Evolutionary conservation across 306 rosid genomes (phyloP), one percentile per base, ranked within the genome.

Genomic region (Vachellia collinsii): DNA sequence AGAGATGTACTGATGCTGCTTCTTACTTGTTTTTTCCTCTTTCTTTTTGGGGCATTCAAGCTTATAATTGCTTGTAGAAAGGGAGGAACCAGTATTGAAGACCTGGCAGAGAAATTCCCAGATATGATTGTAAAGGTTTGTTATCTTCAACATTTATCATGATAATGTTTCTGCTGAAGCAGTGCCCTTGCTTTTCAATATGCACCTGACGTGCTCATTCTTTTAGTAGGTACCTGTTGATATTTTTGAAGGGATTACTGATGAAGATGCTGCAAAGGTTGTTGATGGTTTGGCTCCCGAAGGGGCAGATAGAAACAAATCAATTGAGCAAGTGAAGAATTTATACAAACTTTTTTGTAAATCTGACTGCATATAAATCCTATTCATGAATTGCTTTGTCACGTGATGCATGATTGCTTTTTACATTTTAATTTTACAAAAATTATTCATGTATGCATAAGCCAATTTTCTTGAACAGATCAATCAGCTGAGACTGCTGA

Each of bases 31-130:
- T 72, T 17, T 48, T 22, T 0, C 5, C 12, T 5, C 63, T 22
- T 59, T 65, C 56, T 37, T 62, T 62, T 77, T 11, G 70, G 70
- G 22, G n/a, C 38, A 72, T 61, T 67, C 46, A 87, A 94, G 99
- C 82, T 93, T 84, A 90, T 94, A 50, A 93, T 94, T 91, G 92
- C 97, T 76, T 94, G 99, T 87, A 89, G 83, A 36, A 93, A 94
- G 86, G 99, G 99, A 69, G 99, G 99, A 85, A 94, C 99, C 75
- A 94, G 99, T 87, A 94, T 93, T 64, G 97, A 94, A 86, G 97
- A 93, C 78, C 97, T 94, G 51, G 99, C 99, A 43, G 99, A 94
- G 88, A 94, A 94, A 88, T 94, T 84, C 84, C 99, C 99, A 1
- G 97, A 94, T 81, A 90, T 90, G 93, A 94, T 94, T 82, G 34